Evolutionary conservation across 306 rosid genomes (phyloP).

Genomic region (Acacia confusa): DNA sequence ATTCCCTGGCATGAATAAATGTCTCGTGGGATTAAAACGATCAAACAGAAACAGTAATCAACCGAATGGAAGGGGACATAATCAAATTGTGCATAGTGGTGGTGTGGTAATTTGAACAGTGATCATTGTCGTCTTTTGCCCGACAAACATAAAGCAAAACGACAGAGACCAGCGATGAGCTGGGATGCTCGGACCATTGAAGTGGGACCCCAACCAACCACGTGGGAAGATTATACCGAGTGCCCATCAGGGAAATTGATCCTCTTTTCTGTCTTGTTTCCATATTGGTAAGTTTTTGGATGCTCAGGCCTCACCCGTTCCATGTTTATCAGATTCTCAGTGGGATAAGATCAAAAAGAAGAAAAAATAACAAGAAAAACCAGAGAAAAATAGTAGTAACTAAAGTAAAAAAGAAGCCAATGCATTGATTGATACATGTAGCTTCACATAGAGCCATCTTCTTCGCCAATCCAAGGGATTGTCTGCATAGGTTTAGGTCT

Average conservation of each 20-base stretch:
- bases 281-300: not conserved
- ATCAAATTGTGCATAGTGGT: constrained; percentile 24
- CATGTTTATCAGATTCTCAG: not conserved
- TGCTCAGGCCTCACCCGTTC: not conserved
- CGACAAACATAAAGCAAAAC: constrained; percentile 41
- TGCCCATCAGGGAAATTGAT: constrained; percentile 29
- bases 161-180: constrained; percentile 40
- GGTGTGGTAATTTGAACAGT: constrained; percentile 30
- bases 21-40: not conserved
- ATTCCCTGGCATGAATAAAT: constrained; percentile 24
- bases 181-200: constrained; percentile 28
- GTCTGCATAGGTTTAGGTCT: not conserved
- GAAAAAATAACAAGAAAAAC: not conserved
- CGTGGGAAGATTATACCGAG: constrained; percentile 37
- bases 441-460: not conserved
- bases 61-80: constrained; percentile 29
- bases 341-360: not conserved
- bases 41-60: not conserved
- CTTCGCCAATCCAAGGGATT: not conserved
- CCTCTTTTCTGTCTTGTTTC: constrained; percentile 10
- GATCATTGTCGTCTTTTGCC: constrained; percentile 44
- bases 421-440: not conserved
- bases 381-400: not conserved
- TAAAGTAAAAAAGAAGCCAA: not conserved
- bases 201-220: constrained; percentile 41